These are phyloP conservation scores for Suhomyces choctaworum DNA, from an alignment of 1,139 yeast genomes.

Conservation along the genomic window DNA sequence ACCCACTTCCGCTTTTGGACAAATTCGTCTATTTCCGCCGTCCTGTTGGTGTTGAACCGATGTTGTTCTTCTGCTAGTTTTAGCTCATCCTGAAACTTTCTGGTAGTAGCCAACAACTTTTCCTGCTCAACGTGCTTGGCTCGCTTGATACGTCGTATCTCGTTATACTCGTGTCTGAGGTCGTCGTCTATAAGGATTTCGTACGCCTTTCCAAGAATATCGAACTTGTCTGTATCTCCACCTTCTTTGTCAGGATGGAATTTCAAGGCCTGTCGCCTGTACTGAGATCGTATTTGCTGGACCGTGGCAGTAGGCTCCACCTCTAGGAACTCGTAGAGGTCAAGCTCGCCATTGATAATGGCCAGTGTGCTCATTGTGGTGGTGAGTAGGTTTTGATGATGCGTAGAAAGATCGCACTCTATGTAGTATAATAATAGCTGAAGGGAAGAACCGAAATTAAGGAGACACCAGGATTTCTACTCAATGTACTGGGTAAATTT, in stretches of 20 bases:
- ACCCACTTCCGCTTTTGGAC: slow-evolving; percentile 13
- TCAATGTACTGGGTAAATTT: too few species aligned
- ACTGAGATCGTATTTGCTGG: slow-evolving; percentile 19
- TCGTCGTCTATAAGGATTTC: slow-evolving; percentile 36
- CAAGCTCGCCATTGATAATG: slow-evolving; percentile 32
- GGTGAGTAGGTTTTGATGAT: too few species aligned
- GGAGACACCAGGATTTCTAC: too few species aligned
- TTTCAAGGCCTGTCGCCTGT: slow-evolving; percentile 23
- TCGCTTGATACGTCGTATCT: slow-evolving; percentile 21
- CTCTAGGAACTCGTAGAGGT: slow-evolving; percentile 36
- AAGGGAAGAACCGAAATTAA: too few species aligned
- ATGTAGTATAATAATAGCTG: too few species aligned
- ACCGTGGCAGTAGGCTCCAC: slow-evolving; percentile 23
- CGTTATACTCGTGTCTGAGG: slow-evolving; percentile 39
- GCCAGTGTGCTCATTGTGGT: slow-evolving; percentile 4
- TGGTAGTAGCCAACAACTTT: slow-evolving; percentile 28
- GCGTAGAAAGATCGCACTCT: too few species aligned
- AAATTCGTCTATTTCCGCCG: slow-evolving; percentile 6
- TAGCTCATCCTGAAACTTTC: slow-evolving; percentile 36
- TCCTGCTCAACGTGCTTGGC: slow-evolving; percentile 16
- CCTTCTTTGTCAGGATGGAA: slow-evolving; percentile 52
- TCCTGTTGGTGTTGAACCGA: slow-evolving; percentile 7
- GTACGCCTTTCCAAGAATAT: slow-evolving; percentile 39
- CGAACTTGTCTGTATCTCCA: slow-evolving; percentile 38
- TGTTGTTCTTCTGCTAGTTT: slow-evolving; percentile 27